Conservation (phyloP, 2,329 filamentous ascomycete genomes). For the Furcasterigmium sp. region DNA sequence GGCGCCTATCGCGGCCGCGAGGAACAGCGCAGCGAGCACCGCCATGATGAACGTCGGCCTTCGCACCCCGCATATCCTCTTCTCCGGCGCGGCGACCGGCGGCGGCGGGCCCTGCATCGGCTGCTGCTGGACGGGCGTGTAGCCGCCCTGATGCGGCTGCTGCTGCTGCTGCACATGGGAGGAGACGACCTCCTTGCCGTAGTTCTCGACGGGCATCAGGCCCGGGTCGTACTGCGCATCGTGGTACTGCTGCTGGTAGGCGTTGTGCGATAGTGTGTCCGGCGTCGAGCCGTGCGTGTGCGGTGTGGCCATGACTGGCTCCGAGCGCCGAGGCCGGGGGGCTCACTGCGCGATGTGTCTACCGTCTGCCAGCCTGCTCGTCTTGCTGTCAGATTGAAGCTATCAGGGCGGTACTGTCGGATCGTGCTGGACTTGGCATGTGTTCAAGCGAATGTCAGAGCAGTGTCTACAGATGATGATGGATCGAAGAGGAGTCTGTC, state of each 20-base stretch:
- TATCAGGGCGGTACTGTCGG: no score
- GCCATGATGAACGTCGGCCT: slow-evolving; percentile 6
- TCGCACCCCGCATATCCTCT: slow-evolving; percentile 5
- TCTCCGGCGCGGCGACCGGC: background rate
- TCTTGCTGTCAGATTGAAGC: no score
- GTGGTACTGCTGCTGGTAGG: slow-evolving; percentile 2
- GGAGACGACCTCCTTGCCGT: background rate
- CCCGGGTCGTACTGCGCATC: slow-evolving; percentile 1
- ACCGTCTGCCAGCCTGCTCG: no score
- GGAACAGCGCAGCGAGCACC: slow-evolving; percentile 4
- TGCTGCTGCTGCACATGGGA: background rate
- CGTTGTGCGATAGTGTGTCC: slow-evolving; percentile 1
- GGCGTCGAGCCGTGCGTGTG: no score
- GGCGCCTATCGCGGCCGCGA: slow-evolving; percentile 8
- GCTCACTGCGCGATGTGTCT: no score
- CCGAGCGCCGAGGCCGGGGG: no score
- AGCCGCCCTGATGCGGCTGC: background rate
- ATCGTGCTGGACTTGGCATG: no score
- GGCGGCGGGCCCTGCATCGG: background rate
- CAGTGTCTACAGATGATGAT: no score
- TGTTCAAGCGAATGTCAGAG: no score
- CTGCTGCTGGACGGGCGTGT: background rate
- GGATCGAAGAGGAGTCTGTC: no score
- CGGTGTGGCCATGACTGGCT: no score
- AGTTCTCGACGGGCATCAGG: background rate